Percentiles rank a stretch among this genome's conserved stretches.
phyloP scores from a whole-genome alignment of 2,329 filamentous ascomycete genomes.

The Fusarium concolor region DNA sequence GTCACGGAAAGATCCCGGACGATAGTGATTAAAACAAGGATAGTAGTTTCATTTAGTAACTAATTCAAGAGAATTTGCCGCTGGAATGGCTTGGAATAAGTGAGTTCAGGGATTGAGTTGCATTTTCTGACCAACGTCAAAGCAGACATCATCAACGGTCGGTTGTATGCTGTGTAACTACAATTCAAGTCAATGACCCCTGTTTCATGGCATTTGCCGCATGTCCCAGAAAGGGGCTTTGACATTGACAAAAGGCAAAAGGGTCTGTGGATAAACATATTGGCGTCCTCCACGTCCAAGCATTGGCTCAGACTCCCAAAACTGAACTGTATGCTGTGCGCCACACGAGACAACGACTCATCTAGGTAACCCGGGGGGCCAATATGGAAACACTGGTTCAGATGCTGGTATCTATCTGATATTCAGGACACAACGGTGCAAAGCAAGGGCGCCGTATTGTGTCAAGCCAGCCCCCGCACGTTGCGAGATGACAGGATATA shows the following conservation, averaged over 20 bases:
- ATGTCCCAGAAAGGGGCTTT: slow-evolving; percentile 1
- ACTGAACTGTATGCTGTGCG: slow-evolving; percentile 16
- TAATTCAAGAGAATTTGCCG: not conserved
- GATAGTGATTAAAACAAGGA: not conserved
- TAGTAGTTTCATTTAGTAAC: not conserved
- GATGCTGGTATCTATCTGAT: slow-evolving; percentile 29
- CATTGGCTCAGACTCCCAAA: not conserved
- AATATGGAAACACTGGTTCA: slow-evolving; percentile 20
- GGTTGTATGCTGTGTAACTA: slow-evolving; percentile 22
- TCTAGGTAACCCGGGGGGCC: slow-evolving; percentile 17
- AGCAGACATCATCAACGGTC: slow-evolving; percentile 2
- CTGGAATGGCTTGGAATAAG: slow-evolving; percentile 13
- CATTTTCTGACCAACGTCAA: slow-evolving; percentile 4
- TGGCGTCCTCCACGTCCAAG: not conserved
- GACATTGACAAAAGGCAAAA: slow-evolving; percentile 21
- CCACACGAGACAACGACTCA: slow-evolving; percentile 39
- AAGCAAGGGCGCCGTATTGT: slow-evolving; percentile 32
- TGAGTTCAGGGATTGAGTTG: not conserved
- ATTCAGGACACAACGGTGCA: slow-evolving; percentile 13
- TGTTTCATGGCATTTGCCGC: slow-evolving; percentile 23
- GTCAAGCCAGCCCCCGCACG: slow-evolving; percentile 36
- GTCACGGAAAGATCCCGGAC: slow-evolving; percentile 5
- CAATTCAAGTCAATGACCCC: slow-evolving; percentile 2
- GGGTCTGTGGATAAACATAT: not conserved
- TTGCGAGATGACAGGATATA: slow-evolving; percentile 38